Base-by-base conservation (phyloP, 768 basidiomycete genomes). In the Tulasnella sp. region DNA sequence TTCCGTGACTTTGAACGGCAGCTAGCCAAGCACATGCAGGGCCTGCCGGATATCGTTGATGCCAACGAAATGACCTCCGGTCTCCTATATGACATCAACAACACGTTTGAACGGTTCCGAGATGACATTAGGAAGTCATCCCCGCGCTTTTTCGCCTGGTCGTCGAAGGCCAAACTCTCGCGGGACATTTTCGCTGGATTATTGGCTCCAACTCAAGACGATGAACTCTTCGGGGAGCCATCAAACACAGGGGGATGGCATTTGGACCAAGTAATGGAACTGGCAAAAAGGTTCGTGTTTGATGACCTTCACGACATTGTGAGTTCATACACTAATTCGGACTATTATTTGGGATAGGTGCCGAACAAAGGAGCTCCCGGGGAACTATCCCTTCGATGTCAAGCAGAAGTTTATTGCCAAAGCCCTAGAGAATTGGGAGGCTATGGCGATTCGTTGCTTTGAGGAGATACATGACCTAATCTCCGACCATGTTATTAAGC, bases 301-400 rank as follows among this genome's bases (percentile, higher is more conserved):
- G 26, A 3, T 9, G 4, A 17, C 11, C 23, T 29, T 10, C 5
- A 11, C 17, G 1, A 27, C 10, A 15, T 11, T 51, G 11, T 7
- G 41, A n/a, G 8, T 1, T 13, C 19, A 3, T 7, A 27, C 9
- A 45, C 24, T 10, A 34, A 30, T 55, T 4, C 60, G 13, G 19
- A 0, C 13, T 8, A 3, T 34, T 26, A 21, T 21, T 49, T 19
- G 51, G 34, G 15, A 29, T 59, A 88, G 87, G n/a, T 79, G 85
- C 0, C 76, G 81, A 3, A 83, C 85, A 0, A 79, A 86, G 1
- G 85, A 88, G 64, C 75, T 88, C 0, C 85, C 85, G 0, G 81
- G 79, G 13, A 77, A 78, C 61, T 84, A 80, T 0, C 80, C 83
- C 0, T 76, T 74, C 13, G 80, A 81, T 0, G 66, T 80, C 11